phyloP scores from a whole-genome alignment of 2,329 filamentous ascomycete genomes.

The Huntiella bhutanensis region DNA sequence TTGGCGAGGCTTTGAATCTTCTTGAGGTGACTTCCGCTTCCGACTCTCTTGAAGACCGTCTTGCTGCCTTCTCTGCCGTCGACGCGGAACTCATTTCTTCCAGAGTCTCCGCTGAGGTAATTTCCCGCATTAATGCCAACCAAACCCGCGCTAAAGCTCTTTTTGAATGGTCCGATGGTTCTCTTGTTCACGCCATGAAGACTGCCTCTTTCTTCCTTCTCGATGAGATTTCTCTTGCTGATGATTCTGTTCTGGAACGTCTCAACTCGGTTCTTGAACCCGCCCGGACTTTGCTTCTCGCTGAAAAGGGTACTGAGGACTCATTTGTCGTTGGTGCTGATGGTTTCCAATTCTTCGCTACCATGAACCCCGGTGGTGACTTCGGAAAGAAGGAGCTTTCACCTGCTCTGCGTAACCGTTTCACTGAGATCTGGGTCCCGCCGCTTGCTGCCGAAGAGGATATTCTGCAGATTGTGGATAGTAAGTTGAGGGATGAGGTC shows the following conservation, averaged over 20 bases:
- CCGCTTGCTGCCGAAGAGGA: slow-evolving; percentile 70
- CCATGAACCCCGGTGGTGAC: slow-evolving; percentile 97
- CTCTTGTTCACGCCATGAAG: slow-evolving; percentile 84
- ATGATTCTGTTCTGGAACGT: slow-evolving; percentile 90
- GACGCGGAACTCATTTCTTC: slow-evolving; percentile 22
- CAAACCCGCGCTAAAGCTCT: slow-evolving; percentile 56
- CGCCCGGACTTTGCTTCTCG: slow-evolving; percentile 65
- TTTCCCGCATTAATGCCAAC: slow-evolving; percentile 27
- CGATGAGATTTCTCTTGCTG: slow-evolving; percentile 92
- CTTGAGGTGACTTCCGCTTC: slow-evolving; percentile 13
- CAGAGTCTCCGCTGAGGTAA: slow-evolving; percentile 28
- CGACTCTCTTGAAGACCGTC: slow-evolving; percentile 7
- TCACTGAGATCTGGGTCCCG: slow-evolving; percentile 98
- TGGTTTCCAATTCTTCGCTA: slow-evolving; percentile 90
- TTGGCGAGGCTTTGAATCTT: slow-evolving; percentile 30
- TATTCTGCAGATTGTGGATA: slow-evolving; percentile 65
- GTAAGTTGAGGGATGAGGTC: slow-evolving; percentile 44
- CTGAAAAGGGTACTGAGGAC: slow-evolving; percentile 78
- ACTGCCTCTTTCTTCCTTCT: slow-evolving; percentile 78
- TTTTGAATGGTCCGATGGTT: slow-evolving; percentile 94
- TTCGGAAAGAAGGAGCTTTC: slow-evolving; percentile 97
- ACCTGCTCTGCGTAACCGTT: slow-evolving; percentile 82
- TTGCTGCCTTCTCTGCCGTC: slow-evolving; percentile 27
- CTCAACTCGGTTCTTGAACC: slow-evolving; percentile 94
- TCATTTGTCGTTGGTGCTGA: slow-evolving; percentile 56